A percentile compares a stretch with the other conserved stretches of the same genome.
These are phyloP conservation scores for Danielozyma ontarioensis DNA, from an alignment of 805 yeast species.

Conservation along the genomic window DNA sequence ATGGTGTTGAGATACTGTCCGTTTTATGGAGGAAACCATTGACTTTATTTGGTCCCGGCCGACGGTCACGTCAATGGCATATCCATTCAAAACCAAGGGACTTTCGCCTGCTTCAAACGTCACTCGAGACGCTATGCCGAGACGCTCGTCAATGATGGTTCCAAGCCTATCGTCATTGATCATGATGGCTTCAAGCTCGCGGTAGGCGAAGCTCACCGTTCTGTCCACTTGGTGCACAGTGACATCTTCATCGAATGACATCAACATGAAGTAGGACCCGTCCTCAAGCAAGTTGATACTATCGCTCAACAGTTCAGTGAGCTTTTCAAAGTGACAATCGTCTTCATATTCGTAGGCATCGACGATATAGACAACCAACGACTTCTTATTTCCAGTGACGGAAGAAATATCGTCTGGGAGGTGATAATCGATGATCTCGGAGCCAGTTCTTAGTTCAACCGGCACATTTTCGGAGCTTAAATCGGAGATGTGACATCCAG, in stretches of 20 bases:
- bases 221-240: slow-evolving; percentile 13
- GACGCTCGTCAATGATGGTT: neutral
- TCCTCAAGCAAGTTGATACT: slow-evolving; percentile 12
- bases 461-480: slow-evolving; percentile 18
- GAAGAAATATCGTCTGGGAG: slow-evolving; percentile 23
- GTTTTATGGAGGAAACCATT: slow-evolving; percentile 12
- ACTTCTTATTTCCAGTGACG: slow-evolving; percentile 4
- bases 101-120: slow-evolving; percentile 7
- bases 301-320: slow-evolving; percentile 8
- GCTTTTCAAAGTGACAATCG: slow-evolving; percentile 8
- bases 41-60: too few relatives aligned
- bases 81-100: slow-evolving; percentile 5
- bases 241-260: slow-evolving; percentile 26
- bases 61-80: slow-evolving; percentile 7
- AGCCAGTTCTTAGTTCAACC: slow-evolving; percentile 18
- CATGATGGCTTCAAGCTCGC: neutral
- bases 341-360: slow-evolving; percentile 30
- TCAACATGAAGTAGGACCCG: slow-evolving; percentile 9
- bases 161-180: neutral
- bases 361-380: slow-evolving; percentile 18
- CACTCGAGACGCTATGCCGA: neutral
- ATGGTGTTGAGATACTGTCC: slow-evolving; percentile 18
- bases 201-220: neutral
- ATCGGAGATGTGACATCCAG: slow-evolving; percentile 11
- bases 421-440: slow-evolving; percentile 25